These are phyloP conservation scores for Penicillium sp. DNA, from an alignment of 2,329 filamentous ascomycete genomes.

Conservation along the genomic window DNA sequence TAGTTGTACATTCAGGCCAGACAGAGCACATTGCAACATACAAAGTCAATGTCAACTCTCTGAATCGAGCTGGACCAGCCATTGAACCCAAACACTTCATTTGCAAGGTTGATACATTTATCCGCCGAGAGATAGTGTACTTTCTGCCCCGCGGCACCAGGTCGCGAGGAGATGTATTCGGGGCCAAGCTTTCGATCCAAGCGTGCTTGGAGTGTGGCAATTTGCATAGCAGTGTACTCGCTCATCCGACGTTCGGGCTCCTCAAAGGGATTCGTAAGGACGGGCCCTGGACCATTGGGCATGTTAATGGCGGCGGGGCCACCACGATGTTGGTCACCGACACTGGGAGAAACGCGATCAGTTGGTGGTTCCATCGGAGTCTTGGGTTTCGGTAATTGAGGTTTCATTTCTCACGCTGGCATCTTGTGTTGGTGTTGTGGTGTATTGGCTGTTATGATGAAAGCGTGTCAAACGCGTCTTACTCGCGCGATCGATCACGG, in stretches of 20 bases:
- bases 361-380: constrained; percentile 15
- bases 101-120: constrained; percentile 92
- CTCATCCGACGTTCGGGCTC: constrained; percentile 68
- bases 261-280: constrained; percentile 75
- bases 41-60: constrained; percentile 92
- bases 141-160: constrained; percentile 79
- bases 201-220: constrained; percentile 81
- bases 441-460: constrained; percentile 12
- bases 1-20: neutral
- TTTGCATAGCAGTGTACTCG: constrained; percentile 85
- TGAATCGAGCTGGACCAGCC: constrained; percentile 97
- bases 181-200: constrained; percentile 93
- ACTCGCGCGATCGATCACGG: constrained; percentile 33
- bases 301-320: constrained; percentile 46
- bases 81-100: constrained; percentile 95
- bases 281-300: constrained; percentile 34
- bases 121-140: constrained; percentile 95
- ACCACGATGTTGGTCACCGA: constrained; percentile 67
- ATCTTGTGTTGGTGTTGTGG: constrained; percentile 34
- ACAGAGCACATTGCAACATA: constrained; percentile 36
- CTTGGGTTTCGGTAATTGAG: neutral
- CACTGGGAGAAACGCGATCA: constrained; percentile 49
- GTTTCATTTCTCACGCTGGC: constrained; percentile 49
- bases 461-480: constrained; percentile 23
- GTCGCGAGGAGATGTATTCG: constrained; percentile 87